Percentiles rank a stretch among this genome's conserved stretches.
These are phyloP conservation scores for Camillea tinctor DNA, from an alignment of 2,329 filamentous ascomycete species.

Conservation along the genomic window DNA sequence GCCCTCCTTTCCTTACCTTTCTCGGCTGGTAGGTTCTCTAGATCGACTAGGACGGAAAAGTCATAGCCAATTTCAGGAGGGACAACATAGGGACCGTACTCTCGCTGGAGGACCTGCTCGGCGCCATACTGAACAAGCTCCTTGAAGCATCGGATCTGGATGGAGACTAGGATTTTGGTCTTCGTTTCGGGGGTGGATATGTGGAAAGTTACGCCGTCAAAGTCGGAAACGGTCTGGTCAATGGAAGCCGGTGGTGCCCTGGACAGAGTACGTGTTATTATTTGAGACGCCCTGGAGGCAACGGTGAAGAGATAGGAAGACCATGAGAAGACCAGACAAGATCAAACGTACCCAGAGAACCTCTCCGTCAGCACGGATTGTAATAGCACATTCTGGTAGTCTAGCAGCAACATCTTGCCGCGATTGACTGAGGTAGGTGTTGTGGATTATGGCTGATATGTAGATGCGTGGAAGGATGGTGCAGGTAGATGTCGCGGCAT, in stretches of 20 bases:
- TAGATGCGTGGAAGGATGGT: conserved; percentile 12
- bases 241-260: conserved; percentile 85
- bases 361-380: conserved; percentile 94
- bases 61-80: conserved; percentile 88
- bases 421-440: conserved; percentile 17
- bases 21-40: conserved; percentile 80
- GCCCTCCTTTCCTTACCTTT: conserved; percentile 53
- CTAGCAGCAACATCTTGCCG: conserved; percentile 78
- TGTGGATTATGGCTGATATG: conserved; percentile 1
- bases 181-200: conserved; percentile 95
- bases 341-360: conserved; percentile 70
- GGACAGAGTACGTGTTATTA: conserved; percentile 37
- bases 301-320: not conserved
- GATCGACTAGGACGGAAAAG: conserved; percentile 88
- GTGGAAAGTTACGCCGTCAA: conserved; percentile 98
- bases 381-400: conserved; percentile 98
- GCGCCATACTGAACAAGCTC: conserved; percentile 94
- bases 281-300: not conserved
- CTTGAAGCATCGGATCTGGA: conserved; percentile 90
- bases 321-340: too few species aligned
- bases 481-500: conserved; percentile 8
- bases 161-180: conserved; percentile 90
- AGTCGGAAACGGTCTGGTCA: conserved; percentile 98
- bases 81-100: conserved; percentile 92
- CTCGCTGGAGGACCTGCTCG: conserved; percentile 83